A percentile compares a stretch with the other conserved stretches of the same genome.
Conservation (phyloP, 306 rosid species). For the Prunus fruticosa region DNA sequence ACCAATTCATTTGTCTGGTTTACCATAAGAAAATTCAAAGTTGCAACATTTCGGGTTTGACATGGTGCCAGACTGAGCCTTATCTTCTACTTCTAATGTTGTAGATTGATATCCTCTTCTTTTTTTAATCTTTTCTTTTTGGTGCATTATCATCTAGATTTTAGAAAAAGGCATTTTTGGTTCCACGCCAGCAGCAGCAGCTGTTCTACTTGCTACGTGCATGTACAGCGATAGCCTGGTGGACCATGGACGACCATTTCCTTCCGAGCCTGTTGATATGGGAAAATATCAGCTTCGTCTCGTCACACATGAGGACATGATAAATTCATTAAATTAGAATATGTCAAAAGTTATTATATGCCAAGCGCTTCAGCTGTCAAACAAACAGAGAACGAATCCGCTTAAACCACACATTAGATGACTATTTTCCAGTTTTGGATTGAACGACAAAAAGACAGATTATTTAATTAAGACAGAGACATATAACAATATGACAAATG, state of each 20-base stretch:
- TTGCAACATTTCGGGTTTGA: neutral
- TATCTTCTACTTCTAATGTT: neutral
- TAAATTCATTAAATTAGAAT: neutral
- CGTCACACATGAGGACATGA: neutral
- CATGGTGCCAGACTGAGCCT: neutral
- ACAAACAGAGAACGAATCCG: neutral
- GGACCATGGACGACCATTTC: neutral
- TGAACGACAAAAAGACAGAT: neutral
- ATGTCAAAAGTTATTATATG: neutral
- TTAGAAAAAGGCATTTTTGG: no score
- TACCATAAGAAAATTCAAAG: neutral
- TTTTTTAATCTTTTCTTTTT: neutral
- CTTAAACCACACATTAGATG: neutral
- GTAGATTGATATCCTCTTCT: neutral
- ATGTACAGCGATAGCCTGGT: neutral
- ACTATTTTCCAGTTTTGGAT: neutral
- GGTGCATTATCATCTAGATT: neutral
- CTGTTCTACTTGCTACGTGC: neutral
- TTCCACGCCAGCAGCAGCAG: neutral
- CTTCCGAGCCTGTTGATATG: neutral
- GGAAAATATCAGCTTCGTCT: neutral
- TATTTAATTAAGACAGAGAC: neutral
- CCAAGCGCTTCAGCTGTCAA: neutral
- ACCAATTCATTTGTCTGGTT: neutral
- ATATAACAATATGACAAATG: neutral